Evolutionary conservation across 495 filamentous ascomycete genomes (phyloP).

Genomic region (Hypoxylon fuscum): DNA sequence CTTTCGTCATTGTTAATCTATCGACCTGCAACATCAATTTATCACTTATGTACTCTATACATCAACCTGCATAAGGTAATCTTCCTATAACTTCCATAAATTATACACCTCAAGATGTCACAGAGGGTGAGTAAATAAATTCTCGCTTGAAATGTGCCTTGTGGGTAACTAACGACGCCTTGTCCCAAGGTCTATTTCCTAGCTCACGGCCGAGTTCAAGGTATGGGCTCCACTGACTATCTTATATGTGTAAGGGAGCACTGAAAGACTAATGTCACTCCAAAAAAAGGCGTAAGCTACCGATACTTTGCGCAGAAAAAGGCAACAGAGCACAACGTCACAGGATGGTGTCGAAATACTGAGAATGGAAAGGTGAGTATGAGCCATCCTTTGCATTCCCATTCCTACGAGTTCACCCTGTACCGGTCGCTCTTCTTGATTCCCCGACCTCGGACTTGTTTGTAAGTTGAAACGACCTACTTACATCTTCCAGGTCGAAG

Average conservation of each 20-base stretch:
- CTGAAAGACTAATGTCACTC: slow-evolving; percentile 34
- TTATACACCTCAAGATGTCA: slow-evolving; percentile 37
- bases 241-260: neutral
- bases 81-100: slow-evolving; percentile 13
- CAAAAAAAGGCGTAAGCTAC: slow-evolving; percentile 71
- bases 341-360: slow-evolving; percentile 83
- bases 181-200: slow-evolving; percentile 65
- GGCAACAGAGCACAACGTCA: slow-evolving; percentile 70
- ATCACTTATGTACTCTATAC: slow-evolving; percentile 9
- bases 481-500: slow-evolving; percentile 71
- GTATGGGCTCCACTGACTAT: slow-evolving; percentile 38
- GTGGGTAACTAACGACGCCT: neutral
- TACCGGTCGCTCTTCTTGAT: neutral
- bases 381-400: neutral
- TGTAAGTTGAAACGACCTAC: neutral
- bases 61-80: slow-evolving; percentile 23
- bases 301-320: slow-evolving; percentile 78
- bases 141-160: neutral
- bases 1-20: slow-evolving; percentile 24
- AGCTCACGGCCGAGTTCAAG: slow-evolving; percentile 65
- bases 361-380: slow-evolving; percentile 70
- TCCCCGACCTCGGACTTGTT: neutral
- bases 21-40: slow-evolving; percentile 8
- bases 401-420: neutral
- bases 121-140: slow-evolving; percentile 43